Evolutionary conservation across 139 green algal genomes (phyloP).

Genomic region (Nannochloris sp.): DNA sequence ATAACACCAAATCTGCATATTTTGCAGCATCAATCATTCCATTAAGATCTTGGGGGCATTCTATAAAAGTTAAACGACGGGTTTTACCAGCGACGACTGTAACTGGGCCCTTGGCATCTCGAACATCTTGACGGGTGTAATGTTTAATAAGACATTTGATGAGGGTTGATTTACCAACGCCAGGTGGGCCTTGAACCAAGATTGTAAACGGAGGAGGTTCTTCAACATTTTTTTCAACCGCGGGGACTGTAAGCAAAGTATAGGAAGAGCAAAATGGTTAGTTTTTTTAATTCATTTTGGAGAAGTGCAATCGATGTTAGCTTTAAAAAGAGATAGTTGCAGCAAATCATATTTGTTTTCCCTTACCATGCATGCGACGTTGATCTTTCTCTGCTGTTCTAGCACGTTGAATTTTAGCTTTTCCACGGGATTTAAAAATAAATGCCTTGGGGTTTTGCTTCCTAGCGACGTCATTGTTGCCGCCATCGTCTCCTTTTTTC

Average conservation of each 20-base stretch:
- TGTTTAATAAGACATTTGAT: constrained; percentile 94
- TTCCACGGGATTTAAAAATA: constrained; percentile 46
- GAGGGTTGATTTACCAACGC: constrained; percentile 85
- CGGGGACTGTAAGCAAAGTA: constrained; percentile 38
- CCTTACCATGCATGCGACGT: constrained; percentile 75
- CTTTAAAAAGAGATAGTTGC: not conserved
- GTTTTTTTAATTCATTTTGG: no score
- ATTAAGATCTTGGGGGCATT: constrained; percentile 83
- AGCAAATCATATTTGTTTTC: no score
- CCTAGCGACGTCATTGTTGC: constrained; percentile 11
- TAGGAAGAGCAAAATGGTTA: not conserved
- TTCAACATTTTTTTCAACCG: constrained; percentile 50
- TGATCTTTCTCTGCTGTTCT: constrained; percentile 86
- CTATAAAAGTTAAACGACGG: constrained; percentile 88
- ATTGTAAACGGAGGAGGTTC: constrained; percentile 92
- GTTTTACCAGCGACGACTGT: constrained; percentile 90
- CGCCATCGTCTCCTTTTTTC: constrained; percentile 40
- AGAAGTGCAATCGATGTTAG: no score
- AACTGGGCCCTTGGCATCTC: constrained; percentile 83
- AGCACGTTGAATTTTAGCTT: constrained; percentile 55
- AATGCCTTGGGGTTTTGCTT: constrained; percentile 73
- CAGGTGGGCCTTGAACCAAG: constrained; percentile 89
- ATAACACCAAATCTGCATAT: constrained; percentile 93
- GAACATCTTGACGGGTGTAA: constrained; percentile 86
- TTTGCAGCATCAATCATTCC: constrained; percentile 93